These are phyloP conservation scores for Leucocoprinus gongylophorus DNA, from an alignment of 1,284 basidiomycete species.

Conservation along the genomic window DNA sequence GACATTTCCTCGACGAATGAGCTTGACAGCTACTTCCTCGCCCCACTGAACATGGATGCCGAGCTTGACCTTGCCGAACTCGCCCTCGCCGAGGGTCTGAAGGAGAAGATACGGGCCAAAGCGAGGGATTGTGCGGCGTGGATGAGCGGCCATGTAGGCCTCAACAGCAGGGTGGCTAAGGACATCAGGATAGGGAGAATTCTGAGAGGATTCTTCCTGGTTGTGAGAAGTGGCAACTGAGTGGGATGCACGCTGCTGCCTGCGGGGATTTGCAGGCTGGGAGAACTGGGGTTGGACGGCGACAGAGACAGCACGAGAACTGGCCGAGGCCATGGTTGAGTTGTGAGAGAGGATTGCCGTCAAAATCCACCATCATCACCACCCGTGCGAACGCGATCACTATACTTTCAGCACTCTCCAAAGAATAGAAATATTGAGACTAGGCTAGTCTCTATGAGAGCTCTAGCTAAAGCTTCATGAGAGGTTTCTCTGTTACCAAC, in stretches of 20 bases:
- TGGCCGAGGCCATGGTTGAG: not conserved
- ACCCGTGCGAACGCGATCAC: too few species aligned
- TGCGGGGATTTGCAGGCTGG: conserved; percentile 16
- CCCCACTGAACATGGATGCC: conserved; percentile 93
- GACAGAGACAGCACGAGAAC: not conserved
- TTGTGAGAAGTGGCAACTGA: conserved; percentile 29
- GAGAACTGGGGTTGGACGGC: not conserved
- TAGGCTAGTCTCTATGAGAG: too few species aligned
- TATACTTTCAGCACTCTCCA: too few species aligned
- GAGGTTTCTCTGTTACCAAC: too few species aligned
- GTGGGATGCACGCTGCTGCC: conserved; percentile 38
- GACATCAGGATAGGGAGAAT: conserved; percentile 56
- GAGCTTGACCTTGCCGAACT: conserved; percentile 99
- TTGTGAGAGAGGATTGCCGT: not conserved
- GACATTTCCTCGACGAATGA: conserved; percentile 91
- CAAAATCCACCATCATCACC: too few species aligned
- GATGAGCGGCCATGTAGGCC: conserved; percentile 80
- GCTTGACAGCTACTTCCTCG: conserved; percentile 98
- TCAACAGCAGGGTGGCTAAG: conserved; percentile 82
- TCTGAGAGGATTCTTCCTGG: conserved; percentile 16
- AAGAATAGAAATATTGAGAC: too few species aligned
- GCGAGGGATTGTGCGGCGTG: conserved; percentile 75
- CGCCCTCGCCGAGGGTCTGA: conserved; percentile 95
- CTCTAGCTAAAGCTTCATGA: too few species aligned
- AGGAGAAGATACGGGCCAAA: conserved; percentile 94